Base-by-base conservation (phyloP, 2,329 filamentous ascomycete species). In the Cladosporium colombiae region DNA sequence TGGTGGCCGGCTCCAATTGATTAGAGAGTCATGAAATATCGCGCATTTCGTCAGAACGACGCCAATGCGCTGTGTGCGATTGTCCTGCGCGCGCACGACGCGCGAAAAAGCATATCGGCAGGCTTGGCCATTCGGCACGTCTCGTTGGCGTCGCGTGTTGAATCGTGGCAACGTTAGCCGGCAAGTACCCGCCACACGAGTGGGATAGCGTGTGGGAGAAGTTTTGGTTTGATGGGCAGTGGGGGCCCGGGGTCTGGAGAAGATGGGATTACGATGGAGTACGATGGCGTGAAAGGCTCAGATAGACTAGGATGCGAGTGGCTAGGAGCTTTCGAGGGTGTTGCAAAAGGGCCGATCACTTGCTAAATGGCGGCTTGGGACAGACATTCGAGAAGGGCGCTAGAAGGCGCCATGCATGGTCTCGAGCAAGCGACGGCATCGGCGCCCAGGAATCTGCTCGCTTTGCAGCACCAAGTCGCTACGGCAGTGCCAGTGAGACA, bases 311-410 rank as follows among this genome's bases (percentile, higher is more conserved):
- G 46, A 37, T 52, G 60, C 7, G 29, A 53, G 16, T 35, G 49
- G 60, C 25, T 56, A 63, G 50, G 21, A 13, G 21, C 16, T 27
- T 56, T 56, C 35, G 31, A 6, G 29, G 33, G 61, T 49, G 44
- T 62, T 23, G 49, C 61, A 63, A 46, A 63, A 63, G 61, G 61
- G 61, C 61, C 61, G 61, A 63, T 63, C 61, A 46, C 50, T 63
- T 29, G 35, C 49, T 23, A 21, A 31, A 56, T 35, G 2, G 61
- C 61, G 50, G 50, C 61, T 40, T 63, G 50, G 50, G 16, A 49
- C 14, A 21, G 21, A 46, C 13, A 35, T 63, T 63, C 61, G 50
- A 55, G 61, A 63, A 63, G 50, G 35, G 23, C 61, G 50, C 61
- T 56, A 55, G 61, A 56, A 63, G 33, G n/a, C 49, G 61, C 49